These are phyloP conservation scores for Mortierella sp. DNA, from an alignment of 371 early-diverging fungal genomes.

Conservation along the genomic window DNA sequence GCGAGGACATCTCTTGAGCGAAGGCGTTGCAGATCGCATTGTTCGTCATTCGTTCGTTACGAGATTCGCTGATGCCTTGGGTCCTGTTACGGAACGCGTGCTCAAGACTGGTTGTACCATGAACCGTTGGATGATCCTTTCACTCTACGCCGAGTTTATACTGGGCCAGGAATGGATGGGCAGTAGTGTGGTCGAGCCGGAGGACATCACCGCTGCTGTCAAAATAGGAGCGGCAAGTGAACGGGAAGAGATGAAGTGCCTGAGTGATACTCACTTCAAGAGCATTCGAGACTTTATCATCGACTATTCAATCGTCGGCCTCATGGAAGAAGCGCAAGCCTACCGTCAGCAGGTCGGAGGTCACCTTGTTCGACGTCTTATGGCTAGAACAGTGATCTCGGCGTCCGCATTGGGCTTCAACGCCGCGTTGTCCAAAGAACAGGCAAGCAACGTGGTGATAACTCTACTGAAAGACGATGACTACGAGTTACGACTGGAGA, in stretches of 20 bases:
- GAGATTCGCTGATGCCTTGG: conserved; percentile 49
- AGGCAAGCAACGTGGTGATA: conserved; percentile 38
- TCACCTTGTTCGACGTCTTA: conserved; percentile 59
- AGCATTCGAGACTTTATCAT: conserved; percentile 39
- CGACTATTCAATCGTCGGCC: conserved; percentile 37
- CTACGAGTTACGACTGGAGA: conserved; percentile 73
- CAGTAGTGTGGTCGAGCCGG: conserved; percentile 8
- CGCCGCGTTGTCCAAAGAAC: conserved; percentile 24
- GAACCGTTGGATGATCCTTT: conserved; percentile 58
- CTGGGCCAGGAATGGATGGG: conserved; percentile 61
- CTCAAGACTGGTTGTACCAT: conserved; percentile 34
- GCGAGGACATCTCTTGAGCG: conserved; percentile 64
- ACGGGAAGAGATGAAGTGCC: conserved; percentile 38
- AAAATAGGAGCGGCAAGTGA: conserved; percentile 35
- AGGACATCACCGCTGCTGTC: conserved; percentile 6
- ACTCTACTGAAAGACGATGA: conserved; percentile 55
- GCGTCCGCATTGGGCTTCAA: conserved; percentile 46
- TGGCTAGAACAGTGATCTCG: conserved; percentile 57
- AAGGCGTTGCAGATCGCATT: conserved; percentile 48
- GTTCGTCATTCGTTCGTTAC: conserved; percentile 55
- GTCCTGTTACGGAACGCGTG: conserved; percentile 31
- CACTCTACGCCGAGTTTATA: conserved; percentile 64
- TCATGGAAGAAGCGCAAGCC: conserved; percentile 32
- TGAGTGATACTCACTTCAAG: conserved; percentile 34
- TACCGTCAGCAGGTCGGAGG: conserved; percentile 57